Conservation (phyloP, 2,329 filamentous ascomycete genomes). For the Colletotrichum phormii region DNA sequence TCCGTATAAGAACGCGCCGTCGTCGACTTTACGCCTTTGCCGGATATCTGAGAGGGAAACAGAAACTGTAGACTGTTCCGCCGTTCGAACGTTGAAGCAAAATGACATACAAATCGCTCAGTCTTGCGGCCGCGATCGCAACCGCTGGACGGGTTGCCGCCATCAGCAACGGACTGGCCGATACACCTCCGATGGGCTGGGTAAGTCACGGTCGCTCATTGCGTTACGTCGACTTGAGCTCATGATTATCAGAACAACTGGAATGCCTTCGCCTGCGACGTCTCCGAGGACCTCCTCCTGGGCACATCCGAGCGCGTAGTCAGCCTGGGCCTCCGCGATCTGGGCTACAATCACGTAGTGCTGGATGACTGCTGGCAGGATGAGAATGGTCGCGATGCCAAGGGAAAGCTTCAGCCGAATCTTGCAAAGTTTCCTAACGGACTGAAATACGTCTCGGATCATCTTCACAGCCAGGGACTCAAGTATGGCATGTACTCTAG, state of each 20-base stretch:
- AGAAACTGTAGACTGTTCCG: not conserved
- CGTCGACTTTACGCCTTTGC: not conserved
- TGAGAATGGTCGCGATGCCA: slow-evolving; percentile 40
- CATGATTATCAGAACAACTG: slow-evolving; percentile 27
- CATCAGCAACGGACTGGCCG: slow-evolving; percentile 37
- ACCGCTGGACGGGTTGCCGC: slow-evolving; percentile 31
- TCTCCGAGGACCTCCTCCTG: slow-evolving; percentile 37
- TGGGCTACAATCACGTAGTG: slow-evolving; percentile 45
- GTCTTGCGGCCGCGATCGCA: slow-evolving; percentile 19
- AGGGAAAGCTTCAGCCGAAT: slow-evolving; percentile 45
- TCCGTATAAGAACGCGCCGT: slow-evolving; percentile 22
- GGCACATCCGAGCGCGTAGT: slow-evolving; percentile 40
- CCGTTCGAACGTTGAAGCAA: not conserved
- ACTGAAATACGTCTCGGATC: slow-evolving; percentile 48
- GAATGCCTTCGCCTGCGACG: slow-evolving; percentile 33
- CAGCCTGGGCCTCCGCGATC: slow-evolving; percentile 42
- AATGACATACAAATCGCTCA: slow-evolving; percentile 23
- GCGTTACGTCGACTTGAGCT: not conserved
- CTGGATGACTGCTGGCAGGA: slow-evolving; percentile 51
- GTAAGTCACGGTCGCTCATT: not conserved
- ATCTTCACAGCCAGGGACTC: slow-evolving; percentile 49
- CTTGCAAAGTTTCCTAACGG: slow-evolving; percentile 50
- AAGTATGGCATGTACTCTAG: slow-evolving; percentile 54
- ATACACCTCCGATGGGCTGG: slow-evolving; percentile 40
- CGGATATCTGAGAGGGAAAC: not conserved